Conservation (phyloP, 1,284 basidiomycete genomes). For the Austropuccinia psidii region DNA sequence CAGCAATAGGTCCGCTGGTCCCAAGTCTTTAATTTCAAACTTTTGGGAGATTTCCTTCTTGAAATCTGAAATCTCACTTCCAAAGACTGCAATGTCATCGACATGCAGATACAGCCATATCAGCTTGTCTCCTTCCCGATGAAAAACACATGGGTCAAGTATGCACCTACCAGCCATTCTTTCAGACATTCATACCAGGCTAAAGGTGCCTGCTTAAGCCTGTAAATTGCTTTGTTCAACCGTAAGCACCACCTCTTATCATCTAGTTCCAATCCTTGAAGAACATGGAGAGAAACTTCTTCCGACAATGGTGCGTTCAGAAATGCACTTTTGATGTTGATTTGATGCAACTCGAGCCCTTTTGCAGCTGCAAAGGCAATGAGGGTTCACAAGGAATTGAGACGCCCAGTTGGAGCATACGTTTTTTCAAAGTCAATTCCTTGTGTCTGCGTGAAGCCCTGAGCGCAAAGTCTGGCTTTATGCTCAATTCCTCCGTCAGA, state of each 20-base stretch:
- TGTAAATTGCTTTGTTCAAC: background rate
- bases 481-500: slow-evolving; percentile 44
- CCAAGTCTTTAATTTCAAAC: too few species aligned
- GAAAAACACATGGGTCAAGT: background rate
- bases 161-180: background rate
- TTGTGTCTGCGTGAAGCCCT: slow-evolving; percentile 51
- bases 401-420: slow-evolving; percentile 49
- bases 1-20: background rate
- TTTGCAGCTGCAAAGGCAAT: slow-evolving; percentile 48
- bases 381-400: slow-evolving; percentile 47
- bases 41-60: background rate
- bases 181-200: background rate
- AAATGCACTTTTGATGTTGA: slow-evolving; percentile 51
- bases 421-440: slow-evolving; percentile 52
- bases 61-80: slow-evolving; percentile 1
- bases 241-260: background rate
- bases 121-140: background rate
- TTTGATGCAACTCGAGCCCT: slow-evolving; percentile 48
- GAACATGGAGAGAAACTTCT: slow-evolving; percentile 48
- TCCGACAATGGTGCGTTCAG: slow-evolving; percentile 51
- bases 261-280: slow-evolving; percentile 41
- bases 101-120: background rate
- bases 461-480: slow-evolving; percentile 51
- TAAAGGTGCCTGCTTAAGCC: background rate
- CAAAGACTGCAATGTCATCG: background rate